Percentiles rank a stretch among this genome's conserved stretches.
These are phyloP conservation scores for Onygenales sp. DNA, from an alignment of 2,329 filamentous ascomycete species.

Conservation along the genomic window DNA sequence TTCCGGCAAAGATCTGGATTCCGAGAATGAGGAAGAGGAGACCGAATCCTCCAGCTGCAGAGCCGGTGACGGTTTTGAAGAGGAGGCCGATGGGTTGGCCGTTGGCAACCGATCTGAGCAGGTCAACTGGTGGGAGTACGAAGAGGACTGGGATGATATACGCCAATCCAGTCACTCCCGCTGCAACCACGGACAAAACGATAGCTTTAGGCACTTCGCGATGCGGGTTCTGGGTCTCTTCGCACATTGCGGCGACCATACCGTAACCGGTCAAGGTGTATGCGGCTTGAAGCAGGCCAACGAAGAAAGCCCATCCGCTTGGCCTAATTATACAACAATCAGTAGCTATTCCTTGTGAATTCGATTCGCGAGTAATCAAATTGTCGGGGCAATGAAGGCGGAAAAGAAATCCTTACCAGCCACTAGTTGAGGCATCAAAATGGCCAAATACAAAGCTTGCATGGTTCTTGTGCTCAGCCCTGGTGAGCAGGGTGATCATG, in stretches of 20 bases:
- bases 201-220: slow-evolving; percentile 63
- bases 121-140: slow-evolving; percentile 58
- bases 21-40: slow-evolving; percentile 67
- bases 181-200: slow-evolving; percentile 58
- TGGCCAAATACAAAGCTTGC: slow-evolving; percentile 59
- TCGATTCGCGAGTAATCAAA: not conserved
- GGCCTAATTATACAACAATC: slow-evolving; percentile 33
- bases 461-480: slow-evolving; percentile 47
- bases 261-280: slow-evolving; percentile 49
- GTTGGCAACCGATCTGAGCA: slow-evolving; percentile 56
- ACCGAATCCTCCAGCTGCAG: slow-evolving; percentile 62
- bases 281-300: slow-evolving; percentile 56
- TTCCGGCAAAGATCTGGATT: slow-evolving; percentile 67
- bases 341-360: not conserved
- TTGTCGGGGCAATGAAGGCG: not conserved
- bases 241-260: slow-evolving; percentile 63
- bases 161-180: slow-evolving; percentile 54
- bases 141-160: slow-evolving; percentile 69
- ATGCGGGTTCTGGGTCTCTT: slow-evolving; percentile 60
- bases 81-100: slow-evolving; percentile 67
- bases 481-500: slow-evolving; percentile 51
- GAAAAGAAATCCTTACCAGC: slow-evolving; percentile 41
- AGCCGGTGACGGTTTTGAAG: slow-evolving; percentile 68
- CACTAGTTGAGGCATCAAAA: slow-evolving; percentile 56
- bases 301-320: slow-evolving; percentile 62